phyloP scores from a whole-genome alignment of 768 basidiomycete genomes.

The Russula olivacea region DNA sequence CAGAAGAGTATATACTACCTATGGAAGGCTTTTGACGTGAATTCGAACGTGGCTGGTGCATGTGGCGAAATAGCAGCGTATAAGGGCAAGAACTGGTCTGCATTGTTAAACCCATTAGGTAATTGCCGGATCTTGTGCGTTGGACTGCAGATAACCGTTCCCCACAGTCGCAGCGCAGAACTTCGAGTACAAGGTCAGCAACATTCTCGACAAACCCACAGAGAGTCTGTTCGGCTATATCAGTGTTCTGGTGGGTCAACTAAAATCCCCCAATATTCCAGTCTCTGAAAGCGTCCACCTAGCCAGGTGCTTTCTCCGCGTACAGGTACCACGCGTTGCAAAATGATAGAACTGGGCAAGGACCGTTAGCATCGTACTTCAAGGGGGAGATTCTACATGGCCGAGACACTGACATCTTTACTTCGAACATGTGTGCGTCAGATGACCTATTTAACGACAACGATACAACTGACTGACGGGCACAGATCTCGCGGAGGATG shows the following conservation, averaged over 20 bases:
- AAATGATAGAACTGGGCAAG: constrained; percentile 74
- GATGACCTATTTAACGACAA: neutral
- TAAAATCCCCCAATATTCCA: neutral
- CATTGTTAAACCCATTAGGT: constrained; percentile 81
- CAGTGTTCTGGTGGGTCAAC: constrained; percentile 65
- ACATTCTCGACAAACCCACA: constrained; percentile 85
- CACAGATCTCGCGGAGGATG: constrained; percentile 84
- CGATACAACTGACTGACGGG: neutral
- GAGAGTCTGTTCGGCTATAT: constrained; percentile 95
- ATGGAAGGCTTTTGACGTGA: constrained; percentile 92
- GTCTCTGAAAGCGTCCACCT: neutral
- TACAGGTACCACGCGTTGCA: constrained; percentile 87
- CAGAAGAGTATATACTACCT: constrained; percentile 87
- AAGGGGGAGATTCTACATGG: constrained; percentile 88
- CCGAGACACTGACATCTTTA: constrained; percentile 85
- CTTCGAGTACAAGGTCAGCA: constrained; percentile 90
- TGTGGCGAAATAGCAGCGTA: constrained; percentile 95
- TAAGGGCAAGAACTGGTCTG: constrained; percentile 85
- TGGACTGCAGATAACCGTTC: neutral
- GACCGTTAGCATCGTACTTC: constrained; percentile 94
- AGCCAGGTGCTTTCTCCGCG: constrained; percentile 94
- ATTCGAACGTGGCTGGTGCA: constrained; percentile 89
- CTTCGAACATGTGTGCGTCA: constrained; percentile 88
- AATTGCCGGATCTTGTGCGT: constrained; percentile 16
- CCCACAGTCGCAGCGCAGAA: constrained; percentile 82